Evolutionary conservation across 345 rosid genomes (phyloP).

Genomic region (Citrus australasica): DNA sequence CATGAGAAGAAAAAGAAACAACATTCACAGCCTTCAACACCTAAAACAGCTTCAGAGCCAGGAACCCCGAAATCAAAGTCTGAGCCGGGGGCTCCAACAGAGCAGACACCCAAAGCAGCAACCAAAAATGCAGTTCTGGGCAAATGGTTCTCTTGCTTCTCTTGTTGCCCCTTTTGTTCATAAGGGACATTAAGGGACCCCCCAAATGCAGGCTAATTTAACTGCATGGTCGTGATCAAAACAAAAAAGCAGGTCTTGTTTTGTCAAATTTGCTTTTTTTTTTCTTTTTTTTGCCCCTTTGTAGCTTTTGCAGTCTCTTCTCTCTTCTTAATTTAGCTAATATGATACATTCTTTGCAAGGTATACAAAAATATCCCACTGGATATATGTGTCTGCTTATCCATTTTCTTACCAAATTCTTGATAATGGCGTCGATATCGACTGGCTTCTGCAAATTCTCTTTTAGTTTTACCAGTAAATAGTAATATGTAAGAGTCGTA

Average conservation of each 20-base stretch:
- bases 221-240: not conserved
- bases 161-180: slow-evolving; percentile 42
- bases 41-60: not conserved
- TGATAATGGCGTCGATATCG: not conserved
- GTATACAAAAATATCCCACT: not conserved
- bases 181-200: not conserved
- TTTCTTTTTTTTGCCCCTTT: not conserved
- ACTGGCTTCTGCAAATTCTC: not conserved
- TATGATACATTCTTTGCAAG: not conserved
- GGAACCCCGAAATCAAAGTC: not conserved
- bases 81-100: slow-evolving; percentile 13
- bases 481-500: not conserved
- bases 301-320: slow-evolving; percentile 2
- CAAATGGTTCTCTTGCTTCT: slow-evolving; percentile 60
- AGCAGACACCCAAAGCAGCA: slow-evolving; percentile 24
- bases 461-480: not conserved
- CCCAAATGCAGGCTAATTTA: not conserved
- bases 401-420: not conserved
- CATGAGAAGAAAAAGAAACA: slow-evolving; percentile 16
- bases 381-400: not conserved
- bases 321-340: not conserved
- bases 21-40: slow-evolving; percentile 8
- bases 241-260: not conserved
- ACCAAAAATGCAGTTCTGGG: slow-evolving; percentile 6
- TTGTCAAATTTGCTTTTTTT: not conserved